Conservation (phyloP, 1,284 basidiomycete genomes). For the Naganishia liquefaciens region DNA sequence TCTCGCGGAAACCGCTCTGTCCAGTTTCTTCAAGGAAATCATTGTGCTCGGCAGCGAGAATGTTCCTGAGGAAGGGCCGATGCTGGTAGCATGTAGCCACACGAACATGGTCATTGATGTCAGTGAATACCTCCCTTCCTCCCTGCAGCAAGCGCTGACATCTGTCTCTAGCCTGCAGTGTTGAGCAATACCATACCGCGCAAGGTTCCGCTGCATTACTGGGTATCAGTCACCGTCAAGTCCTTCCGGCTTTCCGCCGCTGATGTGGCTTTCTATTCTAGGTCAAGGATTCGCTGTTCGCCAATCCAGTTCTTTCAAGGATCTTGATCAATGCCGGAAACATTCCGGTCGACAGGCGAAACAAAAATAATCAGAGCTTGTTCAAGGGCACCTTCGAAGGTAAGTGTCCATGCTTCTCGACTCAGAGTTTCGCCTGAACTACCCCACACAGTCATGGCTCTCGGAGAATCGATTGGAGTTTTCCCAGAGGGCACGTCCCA, state of each 20-base stretch:
- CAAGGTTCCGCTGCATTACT: constrained; percentile 71
- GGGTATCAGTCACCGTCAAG: constrained; percentile 67
- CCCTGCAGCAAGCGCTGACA: constrained; percentile 7
- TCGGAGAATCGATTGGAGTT: constrained; percentile 78
- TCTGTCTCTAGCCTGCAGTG: constrained; percentile 46
- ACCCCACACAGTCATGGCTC: constrained; percentile 61
- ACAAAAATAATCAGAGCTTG: constrained; percentile 82
- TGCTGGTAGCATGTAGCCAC: constrained; percentile 81
- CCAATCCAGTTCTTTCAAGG: constrained; percentile 68
- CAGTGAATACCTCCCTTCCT: constrained; percentile 48
- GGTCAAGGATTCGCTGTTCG: constrained; percentile 66
- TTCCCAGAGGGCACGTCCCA: constrained; percentile 81
- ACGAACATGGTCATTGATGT: constrained; percentile 95
- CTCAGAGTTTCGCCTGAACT: neutral
- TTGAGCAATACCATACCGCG: constrained; percentile 51
- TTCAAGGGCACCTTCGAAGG: constrained; percentile 84
- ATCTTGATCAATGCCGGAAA: constrained; percentile 87
- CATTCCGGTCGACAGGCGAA: constrained; percentile 92
- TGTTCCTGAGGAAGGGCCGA: constrained; percentile 76
- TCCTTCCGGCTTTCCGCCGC: neutral
- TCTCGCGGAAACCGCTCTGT: constrained; percentile 70
- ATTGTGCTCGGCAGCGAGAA: constrained; percentile 80
- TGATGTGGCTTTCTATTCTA: constrained; percentile 23
- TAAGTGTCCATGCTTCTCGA: constrained; percentile 29
- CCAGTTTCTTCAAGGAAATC: constrained; percentile 83